Evolutionary conservation across 2,329 filamentous ascomycete species (phyloP), one percentile per base, ranked within the genome.

Genomic region (Acephala macrosclerotiorum): DNA sequence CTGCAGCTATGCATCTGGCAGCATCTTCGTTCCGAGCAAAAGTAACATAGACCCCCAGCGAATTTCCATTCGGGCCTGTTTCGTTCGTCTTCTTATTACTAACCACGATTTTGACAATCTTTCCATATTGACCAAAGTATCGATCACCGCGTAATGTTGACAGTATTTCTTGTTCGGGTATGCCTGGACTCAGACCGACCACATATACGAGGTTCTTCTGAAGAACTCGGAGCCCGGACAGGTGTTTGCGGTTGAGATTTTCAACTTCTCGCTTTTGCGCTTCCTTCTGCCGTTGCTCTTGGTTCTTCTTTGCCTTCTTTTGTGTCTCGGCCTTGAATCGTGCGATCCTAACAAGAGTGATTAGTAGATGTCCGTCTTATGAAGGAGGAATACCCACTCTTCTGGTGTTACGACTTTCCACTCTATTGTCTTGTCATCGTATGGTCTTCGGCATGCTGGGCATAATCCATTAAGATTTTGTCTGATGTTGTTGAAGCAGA

Each of bases 161-260:
- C 56, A 98, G 85, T 2, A 99, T 84, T 73, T 95, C 93, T 77
- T 98, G 94, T 80, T 99, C 96, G 69, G 93, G 91, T 68, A 96
- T 93, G 38, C 91, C 94, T 14, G 96, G 96, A 68, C 92, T 96
- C 29, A 99, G 84, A 59, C 96, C 96, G 40, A 96, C 97, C 69
- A 99, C 95, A 79, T 99, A 99, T 70, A 99, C 96, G 55, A 99
- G 87, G 77, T 99, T 99, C 83, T 98, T 98, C 80, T 99, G 96
- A 47, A 98, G 93, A 53, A 99, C 96, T 58, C 96, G 89, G 58
- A 99, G 92, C 64, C 96, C 96, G 61, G 97, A 93, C 33, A 99
- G 87, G 76, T 97, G 97, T 79, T 98, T 98, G 70, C 96, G 91
- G 78, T 93, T 97, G 66, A 97, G 91, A 66, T 93, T 94, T 79